phyloP scores from a whole-genome alignment of 1,284 basidiomycete genomes.

The Melampsora americana region DNA sequence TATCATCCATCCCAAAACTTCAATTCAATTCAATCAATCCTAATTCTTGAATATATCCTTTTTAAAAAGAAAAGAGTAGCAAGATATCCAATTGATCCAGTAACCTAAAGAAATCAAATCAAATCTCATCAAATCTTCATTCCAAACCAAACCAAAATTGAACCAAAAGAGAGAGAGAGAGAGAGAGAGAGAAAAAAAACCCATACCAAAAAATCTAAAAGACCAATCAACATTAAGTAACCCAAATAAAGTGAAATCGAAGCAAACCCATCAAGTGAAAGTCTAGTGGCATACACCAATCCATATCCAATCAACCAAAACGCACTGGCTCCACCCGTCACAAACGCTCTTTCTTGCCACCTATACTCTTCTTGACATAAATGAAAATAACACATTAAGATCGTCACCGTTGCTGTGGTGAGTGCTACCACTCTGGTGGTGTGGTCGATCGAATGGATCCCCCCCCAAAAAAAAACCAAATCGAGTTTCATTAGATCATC shows the following conservation, averaged over 20 bases:
- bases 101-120: slow-evolving; percentile 25
- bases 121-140: slow-evolving; percentile 38
- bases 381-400: slow-evolving; percentile 70
- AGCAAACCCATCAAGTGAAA: slow-evolving; percentile 77
- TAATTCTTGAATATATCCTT: slow-evolving; percentile 68
- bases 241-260: slow-evolving; percentile 85
- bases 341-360: slow-evolving; percentile 95
- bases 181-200: slow-evolving; percentile 59
- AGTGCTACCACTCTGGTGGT: slow-evolving; percentile 71
- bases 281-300: slow-evolving; percentile 74
- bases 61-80: slow-evolving; percentile 82
- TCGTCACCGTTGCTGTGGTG: slow-evolving; percentile 83
- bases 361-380: slow-evolving; percentile 94
- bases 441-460: neutral
- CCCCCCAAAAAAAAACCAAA: neutral
- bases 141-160: neutral
- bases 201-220: slow-evolving; percentile 83
- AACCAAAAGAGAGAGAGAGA: neutral
- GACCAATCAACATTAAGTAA: slow-evolving; percentile 76
- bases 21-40: slow-evolving; percentile 55
- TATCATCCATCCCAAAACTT: too few species aligned
- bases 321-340: slow-evolving; percentile 88
- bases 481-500: neutral
- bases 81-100: slow-evolving; percentile 78
- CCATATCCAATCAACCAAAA: slow-evolving; percentile 79